Evolutionary conservation across 2,329 filamentous ascomycete genomes (phyloP).

Genomic region (Teratosphaeria viscida): DNA sequence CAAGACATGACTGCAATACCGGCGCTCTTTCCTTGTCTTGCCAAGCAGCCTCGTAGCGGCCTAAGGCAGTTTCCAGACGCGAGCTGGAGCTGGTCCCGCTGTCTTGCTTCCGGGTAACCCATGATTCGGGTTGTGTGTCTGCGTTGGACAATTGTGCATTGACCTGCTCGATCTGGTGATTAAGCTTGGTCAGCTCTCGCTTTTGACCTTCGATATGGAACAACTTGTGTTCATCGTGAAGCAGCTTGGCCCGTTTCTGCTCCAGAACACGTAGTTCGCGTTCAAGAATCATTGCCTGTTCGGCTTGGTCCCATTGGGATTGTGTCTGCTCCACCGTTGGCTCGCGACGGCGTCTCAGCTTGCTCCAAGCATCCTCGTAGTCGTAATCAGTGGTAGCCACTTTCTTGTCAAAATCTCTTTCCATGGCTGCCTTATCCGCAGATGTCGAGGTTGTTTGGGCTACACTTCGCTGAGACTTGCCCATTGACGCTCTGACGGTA

Average conservation of each 20-base stretch:
- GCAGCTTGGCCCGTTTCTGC: not conserved
- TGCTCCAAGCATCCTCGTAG: slow-evolving; percentile 5
- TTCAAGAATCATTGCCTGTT: slow-evolving; percentile 4
- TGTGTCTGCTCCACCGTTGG: not conserved
- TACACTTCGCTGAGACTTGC: slow-evolving; percentile 12
- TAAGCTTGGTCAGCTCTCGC: not conserved
- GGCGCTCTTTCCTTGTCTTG: not conserved
- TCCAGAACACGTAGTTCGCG: not conserved
- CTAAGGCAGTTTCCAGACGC: not conserved
- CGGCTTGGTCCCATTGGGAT: slow-evolving; percentile 8
- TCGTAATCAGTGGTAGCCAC: slow-evolving; percentile 4
- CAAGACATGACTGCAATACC: slow-evolving; percentile 14
- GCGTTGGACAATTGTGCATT: not conserved
- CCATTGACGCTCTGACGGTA: slow-evolving; percentile 34
- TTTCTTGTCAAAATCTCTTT: slow-evolving; percentile 2
- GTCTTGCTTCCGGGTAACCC: not conserved
- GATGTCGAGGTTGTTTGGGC: not conserved
- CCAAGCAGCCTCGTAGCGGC: not conserved
- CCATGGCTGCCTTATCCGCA: slow-evolving; percentile 3
- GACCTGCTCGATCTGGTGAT: not conserved
- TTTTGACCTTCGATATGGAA: not conserved
- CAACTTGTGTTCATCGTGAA: slow-evolving; percentile 2
- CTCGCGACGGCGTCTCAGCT: not conserved
- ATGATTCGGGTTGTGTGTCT: not conserved
- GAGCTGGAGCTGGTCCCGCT: not conserved